phyloP scores from a whole-genome alignment of 148 eudicot genomes.

The Fallopia convolvulus region DNA sequence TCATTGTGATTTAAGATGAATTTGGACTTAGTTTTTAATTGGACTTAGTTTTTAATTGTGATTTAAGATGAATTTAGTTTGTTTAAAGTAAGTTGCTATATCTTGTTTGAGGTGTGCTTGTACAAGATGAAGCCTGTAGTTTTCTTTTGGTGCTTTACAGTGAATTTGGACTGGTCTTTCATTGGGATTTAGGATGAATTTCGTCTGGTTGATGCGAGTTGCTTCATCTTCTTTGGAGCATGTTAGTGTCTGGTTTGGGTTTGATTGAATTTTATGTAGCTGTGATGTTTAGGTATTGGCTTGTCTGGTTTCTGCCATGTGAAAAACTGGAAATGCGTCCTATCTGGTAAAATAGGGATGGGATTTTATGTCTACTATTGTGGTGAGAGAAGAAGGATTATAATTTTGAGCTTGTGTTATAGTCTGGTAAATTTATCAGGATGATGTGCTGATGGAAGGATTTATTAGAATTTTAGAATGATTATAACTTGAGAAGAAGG shows the following conservation, averaged over 20 bases:
- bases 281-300: not conserved
- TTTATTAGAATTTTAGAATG: too few species aligned
- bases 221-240: not conserved
- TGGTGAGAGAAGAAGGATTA: not conserved
- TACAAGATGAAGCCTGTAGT: not conserved
- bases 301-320: not conserved
- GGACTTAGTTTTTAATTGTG: not conserved
- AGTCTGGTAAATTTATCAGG: not conserved
- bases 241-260: not conserved
- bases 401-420: not conserved
- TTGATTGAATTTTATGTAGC: not conserved
- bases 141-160: not conserved
- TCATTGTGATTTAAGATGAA: not conserved
- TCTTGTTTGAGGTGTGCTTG: not conserved
- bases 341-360: not conserved
- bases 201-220: not conserved
- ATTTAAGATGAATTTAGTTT: not conserved
- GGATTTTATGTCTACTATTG: not conserved
- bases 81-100: not conserved
- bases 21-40: not conserved
- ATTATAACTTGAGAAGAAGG: too few species aligned
- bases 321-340: not conserved
- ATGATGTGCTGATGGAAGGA: not conserved
- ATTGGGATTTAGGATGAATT: not conserved
- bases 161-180: not conserved